Conservation (phyloP, 2,329 filamentous ascomycete species). For the Ophioceras dolichostomum region DNA sequence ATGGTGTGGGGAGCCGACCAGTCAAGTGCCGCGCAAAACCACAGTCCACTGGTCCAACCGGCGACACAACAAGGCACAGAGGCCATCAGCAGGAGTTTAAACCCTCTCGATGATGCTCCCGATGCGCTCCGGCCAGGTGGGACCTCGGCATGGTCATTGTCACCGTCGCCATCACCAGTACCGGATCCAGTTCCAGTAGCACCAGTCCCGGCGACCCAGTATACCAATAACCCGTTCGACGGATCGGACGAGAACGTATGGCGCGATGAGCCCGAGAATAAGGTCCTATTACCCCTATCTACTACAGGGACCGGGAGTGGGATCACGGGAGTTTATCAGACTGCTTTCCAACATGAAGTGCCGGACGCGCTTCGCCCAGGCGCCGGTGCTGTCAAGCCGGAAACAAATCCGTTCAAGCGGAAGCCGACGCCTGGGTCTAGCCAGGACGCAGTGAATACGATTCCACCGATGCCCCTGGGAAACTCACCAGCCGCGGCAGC, state of each 20-base stretch:
- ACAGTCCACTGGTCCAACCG: too few species aligned
- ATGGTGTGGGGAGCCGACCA: neutral
- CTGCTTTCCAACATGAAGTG: conserved; percentile 8
- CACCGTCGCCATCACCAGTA: neutral
- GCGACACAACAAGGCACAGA: too few species aligned
- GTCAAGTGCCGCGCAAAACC: neutral
- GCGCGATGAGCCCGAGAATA: conserved; percentile 11
- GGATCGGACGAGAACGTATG: conserved; percentile 17
- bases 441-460: conserved; percentile 2
- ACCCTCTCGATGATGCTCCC: conserved; percentile 14
- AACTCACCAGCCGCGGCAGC: conserved; percentile 15
- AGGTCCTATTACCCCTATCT: conserved; percentile 3
- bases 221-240: neutral
- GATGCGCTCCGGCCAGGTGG: conserved; percentile 17
- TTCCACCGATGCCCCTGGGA: conserved; percentile 3
- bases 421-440: conserved; percentile 19
- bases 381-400: conserved; percentile 8
- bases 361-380: conserved; percentile 21
- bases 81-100: too few species aligned
- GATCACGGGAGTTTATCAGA: neutral
- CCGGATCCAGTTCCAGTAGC: too few species aligned
- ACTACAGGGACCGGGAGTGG: neutral
- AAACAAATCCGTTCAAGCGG: conserved; percentile 44
- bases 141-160: neutral
- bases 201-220: too few species aligned